Percentiles rank a stretch among this genome's conserved stretches.
Conservation (phyloP, 2,329 filamentous ascomycete species). For the Ceratocystis albifundus region DNA sequence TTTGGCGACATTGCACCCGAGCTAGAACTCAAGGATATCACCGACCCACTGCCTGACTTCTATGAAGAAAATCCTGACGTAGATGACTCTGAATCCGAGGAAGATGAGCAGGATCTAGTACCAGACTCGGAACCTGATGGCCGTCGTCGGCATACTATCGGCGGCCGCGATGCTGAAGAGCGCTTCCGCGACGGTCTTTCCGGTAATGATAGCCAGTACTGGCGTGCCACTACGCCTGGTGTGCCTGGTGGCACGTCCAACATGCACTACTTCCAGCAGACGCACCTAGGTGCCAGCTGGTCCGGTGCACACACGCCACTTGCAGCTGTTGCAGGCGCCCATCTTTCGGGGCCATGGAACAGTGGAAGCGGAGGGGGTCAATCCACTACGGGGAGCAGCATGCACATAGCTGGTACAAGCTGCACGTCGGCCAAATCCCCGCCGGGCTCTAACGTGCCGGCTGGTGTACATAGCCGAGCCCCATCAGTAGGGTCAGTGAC, state of each 20-base stretch:
- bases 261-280: slow-evolving; percentile 65
- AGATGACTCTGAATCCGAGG: slow-evolving; percentile 35
- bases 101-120: slow-evolving; percentile 30
- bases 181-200: slow-evolving; percentile 21
- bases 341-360: slow-evolving; percentile 27
- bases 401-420: neutral
- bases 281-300: slow-evolving; percentile 57
- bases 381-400: neutral
- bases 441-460: neutral
- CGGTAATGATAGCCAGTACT: slow-evolving; percentile 18
- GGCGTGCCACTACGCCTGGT: slow-evolving; percentile 38
- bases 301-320: slow-evolving; percentile 69
- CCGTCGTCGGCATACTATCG: slow-evolving; percentile 22
- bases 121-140: slow-evolving; percentile 21
- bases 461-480: slow-evolving; percentile 12
- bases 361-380: neutral
- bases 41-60: slow-evolving; percentile 88
- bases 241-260: slow-evolving; percentile 63
- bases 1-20: slow-evolving; percentile 75
- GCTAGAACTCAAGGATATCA: slow-evolving; percentile 91
- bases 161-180: slow-evolving; percentile 25
- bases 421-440: slow-evolving; percentile 14
- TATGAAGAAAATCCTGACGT: slow-evolving; percentile 68
- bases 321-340: slow-evolving; percentile 63
- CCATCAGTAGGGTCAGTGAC: slow-evolving; percentile 18